Evolutionary conservation across 2,329 filamentous ascomycete genomes (phyloP).

Genomic region (Colletotrichum sp.): DNA sequence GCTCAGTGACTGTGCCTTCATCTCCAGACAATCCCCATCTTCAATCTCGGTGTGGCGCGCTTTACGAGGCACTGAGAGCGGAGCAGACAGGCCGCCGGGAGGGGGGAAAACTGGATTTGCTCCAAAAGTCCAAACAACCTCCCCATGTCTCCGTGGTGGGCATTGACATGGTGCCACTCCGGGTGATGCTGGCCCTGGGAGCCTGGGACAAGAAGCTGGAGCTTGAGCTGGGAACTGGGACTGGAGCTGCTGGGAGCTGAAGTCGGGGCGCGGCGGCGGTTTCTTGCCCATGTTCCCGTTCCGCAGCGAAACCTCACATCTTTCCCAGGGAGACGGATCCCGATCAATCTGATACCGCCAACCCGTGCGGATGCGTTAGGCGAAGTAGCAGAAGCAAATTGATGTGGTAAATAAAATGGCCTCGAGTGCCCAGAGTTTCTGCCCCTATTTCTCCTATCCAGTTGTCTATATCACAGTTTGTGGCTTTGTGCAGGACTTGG

Average conservation of each 20-base stretch:
- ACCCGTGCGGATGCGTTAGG: background rate
- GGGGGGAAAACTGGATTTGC: background rate
- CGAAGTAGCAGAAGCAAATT: constrained; percentile 18
- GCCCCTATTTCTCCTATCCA: background rate
- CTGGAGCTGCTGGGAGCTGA: background rate
- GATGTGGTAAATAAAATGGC: background rate
- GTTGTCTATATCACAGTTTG: background rate
- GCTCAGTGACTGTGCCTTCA: background rate
- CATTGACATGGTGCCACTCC: background rate
- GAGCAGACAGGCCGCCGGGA: background rate
- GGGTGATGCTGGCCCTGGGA: background rate
- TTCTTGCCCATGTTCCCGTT: background rate
- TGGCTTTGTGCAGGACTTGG: background rate
- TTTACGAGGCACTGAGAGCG: background rate
- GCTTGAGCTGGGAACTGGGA: background rate
- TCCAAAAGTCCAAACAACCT: background rate
- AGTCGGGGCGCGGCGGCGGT: background rate
- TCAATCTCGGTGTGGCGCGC: background rate
- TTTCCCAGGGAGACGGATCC: background rate
- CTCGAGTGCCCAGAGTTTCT: background rate
- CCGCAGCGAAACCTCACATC: background rate
- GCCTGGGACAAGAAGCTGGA: background rate
- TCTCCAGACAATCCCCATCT: background rate
- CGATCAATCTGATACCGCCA: constrained; percentile 7
- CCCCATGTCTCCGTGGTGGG: background rate